Evolutionary conservation across 1,284 basidiomycete species (phyloP), one percentile per base, ranked within the genome.

Genomic region (Fomitopsis pinicola): DNA sequence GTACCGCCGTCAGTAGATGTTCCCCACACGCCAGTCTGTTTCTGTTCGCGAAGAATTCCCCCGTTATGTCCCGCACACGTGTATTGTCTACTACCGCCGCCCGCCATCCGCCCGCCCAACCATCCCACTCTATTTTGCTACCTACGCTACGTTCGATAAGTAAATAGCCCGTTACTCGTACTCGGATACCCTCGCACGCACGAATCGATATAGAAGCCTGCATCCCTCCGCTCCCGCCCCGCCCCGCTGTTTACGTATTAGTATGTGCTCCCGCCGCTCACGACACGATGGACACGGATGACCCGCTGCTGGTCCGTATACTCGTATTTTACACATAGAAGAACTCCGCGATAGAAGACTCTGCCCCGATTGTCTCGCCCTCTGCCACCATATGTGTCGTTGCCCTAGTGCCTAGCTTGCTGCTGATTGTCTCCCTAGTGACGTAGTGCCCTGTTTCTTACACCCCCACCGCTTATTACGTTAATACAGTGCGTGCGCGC

Each of bases 401-500:
- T 38, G 35, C 44, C 44, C 7, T 22, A 9, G 9, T 46, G 19
- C 44, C 26, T 28, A 3, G 44, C 44, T 14, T 28, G n/a, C 44
- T 46, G 44, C 44, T 28, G 19, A 28, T 46, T 46, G 10, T 46
- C 52, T 38, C 19, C 35, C 2, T 22, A 36, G 52, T 26, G 33
- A 38, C 52, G 35, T 52, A 52, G 48, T 33, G 48, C n/a, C 48
- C 15, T 22, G 17, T 22, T 14, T 45, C 33, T 26, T 7, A 17
- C 35, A 17, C 52, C 33, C 52, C 52, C 52, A n/a, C 52, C 52
- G 52, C 52, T 53, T 53, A 53, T 53, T 53, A 53, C 52, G 52
- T 36, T 53, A 53, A 53, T 53, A 7, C 10, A 53, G 52, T 38
- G 30, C 33, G 52, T 36, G 33, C 52, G 52, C 7, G 52, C 52